Percentiles rank a stretch among this genome's conserved stretches.
phyloP scores from a whole-genome alignment of 2,329 filamentous ascomycete species.

The Trichoderma brevicompactum region DNA sequence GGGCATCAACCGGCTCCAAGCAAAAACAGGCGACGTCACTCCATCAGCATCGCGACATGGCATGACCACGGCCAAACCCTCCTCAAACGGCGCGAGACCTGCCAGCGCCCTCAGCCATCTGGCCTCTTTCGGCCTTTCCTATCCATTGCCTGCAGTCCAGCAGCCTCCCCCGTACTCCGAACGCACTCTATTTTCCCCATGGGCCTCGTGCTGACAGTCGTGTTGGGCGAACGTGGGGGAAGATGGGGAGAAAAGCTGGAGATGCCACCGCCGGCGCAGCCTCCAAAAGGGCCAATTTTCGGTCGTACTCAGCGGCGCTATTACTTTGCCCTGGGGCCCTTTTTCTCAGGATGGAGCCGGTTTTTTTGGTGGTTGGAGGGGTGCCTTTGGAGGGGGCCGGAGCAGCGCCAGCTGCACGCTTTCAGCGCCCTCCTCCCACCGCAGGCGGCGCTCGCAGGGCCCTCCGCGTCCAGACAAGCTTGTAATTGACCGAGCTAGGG shows the following conservation, averaged over 20 bases:
- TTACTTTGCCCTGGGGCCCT: constrained; percentile 23
- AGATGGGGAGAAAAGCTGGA: constrained; percentile 25
- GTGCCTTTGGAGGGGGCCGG: neutral
- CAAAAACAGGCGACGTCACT: constrained; percentile 1
- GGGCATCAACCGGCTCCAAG: neutral
- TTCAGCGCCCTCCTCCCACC: constrained; percentile 15
- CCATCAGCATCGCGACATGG: neutral
- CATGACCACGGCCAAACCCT: neutral
- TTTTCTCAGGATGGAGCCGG: constrained; percentile 8
- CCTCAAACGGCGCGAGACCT: neutral
- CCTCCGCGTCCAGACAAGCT: neutral
- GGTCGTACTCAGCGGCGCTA: constrained; percentile 42
- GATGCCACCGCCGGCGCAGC: constrained; percentile 28
- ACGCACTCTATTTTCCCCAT: constrained; percentile 27
- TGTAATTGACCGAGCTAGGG: constrained; percentile 34
- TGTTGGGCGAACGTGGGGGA: constrained; percentile 17
- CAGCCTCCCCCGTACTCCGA: constrained; percentile 7
- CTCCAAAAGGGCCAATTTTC: constrained; percentile 41
- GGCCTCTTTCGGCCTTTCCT: constrained; percentile 9
- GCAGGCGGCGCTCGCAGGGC: neutral
- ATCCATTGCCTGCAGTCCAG: neutral
- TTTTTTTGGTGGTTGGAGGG: constrained; percentile 1
- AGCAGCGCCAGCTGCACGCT: constrained; percentile 1
- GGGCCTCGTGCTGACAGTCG: constrained; percentile 17
- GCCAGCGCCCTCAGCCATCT: neutral